A percentile compares a stretch with the other conserved stretches of the same genome.
Evolutionary conservation across 192 early-diverging fungal species (phyloP).

Genomic region (Dissophora globulifera): DNA sequence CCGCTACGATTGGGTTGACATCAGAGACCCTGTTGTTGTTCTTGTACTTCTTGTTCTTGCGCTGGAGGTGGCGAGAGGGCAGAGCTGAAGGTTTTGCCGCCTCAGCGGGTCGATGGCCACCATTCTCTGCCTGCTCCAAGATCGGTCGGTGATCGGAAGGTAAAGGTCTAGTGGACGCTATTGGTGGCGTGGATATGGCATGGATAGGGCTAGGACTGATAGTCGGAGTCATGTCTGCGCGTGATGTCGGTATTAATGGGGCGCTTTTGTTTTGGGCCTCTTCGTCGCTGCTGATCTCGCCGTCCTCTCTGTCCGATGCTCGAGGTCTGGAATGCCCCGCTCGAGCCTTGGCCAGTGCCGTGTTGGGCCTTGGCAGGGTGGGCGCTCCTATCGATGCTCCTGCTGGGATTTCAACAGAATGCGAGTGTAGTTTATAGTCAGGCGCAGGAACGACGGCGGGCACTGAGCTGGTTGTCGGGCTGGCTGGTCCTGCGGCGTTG

Average conservation of each 20-base stretch:
- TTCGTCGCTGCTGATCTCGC: constrained; percentile 44
- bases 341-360: neutral
- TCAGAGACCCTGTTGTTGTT: neutral
- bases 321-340: neutral
- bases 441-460: too few species aligned
- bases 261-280: neutral
- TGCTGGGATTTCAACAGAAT: too few species aligned
- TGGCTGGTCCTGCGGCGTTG: neutral
- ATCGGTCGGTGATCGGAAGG: too few species aligned
- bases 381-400: too few species aligned
- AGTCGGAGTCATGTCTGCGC: too few species aligned
- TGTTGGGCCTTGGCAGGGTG: neutral
- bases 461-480: neutral
- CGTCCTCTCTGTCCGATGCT: constrained; percentile 28
- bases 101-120: too few species aligned
- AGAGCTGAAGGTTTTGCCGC: neutral
- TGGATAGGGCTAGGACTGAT: too few species aligned
- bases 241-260: neutral
- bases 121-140: too few species aligned
- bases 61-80: neutral
- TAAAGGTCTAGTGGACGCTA: too few species aligned
- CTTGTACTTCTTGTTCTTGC: neutral
- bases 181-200: too few species aligned
- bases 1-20: too few species aligned
- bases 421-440: too few species aligned